Base-by-base conservation (phyloP, 768 basidiomycete species). In the Kwoniella heveanensis region DNA sequence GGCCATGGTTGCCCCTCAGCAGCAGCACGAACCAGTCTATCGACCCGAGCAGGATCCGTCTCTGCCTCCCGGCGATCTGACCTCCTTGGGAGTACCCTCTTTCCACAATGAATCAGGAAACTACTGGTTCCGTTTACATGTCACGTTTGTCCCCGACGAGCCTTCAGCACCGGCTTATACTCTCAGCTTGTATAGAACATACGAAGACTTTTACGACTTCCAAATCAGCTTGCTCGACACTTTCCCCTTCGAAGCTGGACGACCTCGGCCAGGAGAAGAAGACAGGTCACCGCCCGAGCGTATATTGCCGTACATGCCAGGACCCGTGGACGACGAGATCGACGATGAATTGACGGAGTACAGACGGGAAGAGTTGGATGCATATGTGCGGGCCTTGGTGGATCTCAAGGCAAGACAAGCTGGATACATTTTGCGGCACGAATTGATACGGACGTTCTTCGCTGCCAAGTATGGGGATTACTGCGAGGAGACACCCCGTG, bases 161-260 rank as follows among this genome's bases (percentile, higher is more conserved):
- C 83, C 83, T 9, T 49, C 71, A 2, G 69, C 74, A 13, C 70
- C 74, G 8, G 77, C 76, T 7, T 87, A 85, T 50, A 84, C 85
- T 57, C 87, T 98, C 60, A 87, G 92, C 68, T 84, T 98, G 48
- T 99, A 95, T 82, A 86, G 96, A 54, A 88, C 91, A 25, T 99
- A 99, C 83, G 90, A 94, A 73, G 95, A 99, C 80, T 99, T 99
- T 80, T 97, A 95, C 81, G 91, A 94, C 73, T 97, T 97, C 80
- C 96, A 99, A 76, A 89, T 96, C 60, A 83, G 86, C 4, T 85
- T 99, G 24, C 86, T 98, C 65, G 86, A 92, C 50, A 84, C 85
- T 0, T 97, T 94, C 80, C 93, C 94, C 7, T 85, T 85, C 49
- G 96, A 99, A 81, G 96, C 92, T 15, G 96, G 96, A 22, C 86